A percentile compares a stretch with the other conserved stretches of the same genome.
Conservation (phyloP, 352 stramenopile species). For the Pilasporangium apinafurcum region DNA sequence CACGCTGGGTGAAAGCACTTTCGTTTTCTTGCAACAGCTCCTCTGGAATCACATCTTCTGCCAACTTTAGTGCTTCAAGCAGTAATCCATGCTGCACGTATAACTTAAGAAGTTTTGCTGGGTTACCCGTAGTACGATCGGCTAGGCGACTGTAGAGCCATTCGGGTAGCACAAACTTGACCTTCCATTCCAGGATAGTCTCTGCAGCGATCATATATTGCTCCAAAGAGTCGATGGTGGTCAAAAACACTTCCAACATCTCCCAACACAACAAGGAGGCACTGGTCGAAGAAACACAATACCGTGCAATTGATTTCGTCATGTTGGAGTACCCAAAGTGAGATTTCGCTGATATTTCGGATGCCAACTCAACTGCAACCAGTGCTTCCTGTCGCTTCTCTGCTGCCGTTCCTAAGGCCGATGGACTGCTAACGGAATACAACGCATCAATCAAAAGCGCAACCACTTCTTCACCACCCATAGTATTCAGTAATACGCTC, state of each 20-base stretch:
- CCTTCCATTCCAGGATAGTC: slow-evolving; percentile 53
- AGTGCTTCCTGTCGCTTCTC: slow-evolving; percentile 43
- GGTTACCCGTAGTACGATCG: slow-evolving; percentile 29
- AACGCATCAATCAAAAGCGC: slow-evolving; percentile 47
- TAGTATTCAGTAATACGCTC: slow-evolving; percentile 46
- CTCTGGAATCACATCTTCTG: slow-evolving; percentile 28
- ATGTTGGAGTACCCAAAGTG: slow-evolving; percentile 20
- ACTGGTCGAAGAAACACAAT: slow-evolving; percentile 41
- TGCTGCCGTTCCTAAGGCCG: slow-evolving; percentile 15
- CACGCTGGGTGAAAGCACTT: slow-evolving; percentile 26
- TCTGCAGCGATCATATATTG: slow-evolving; percentile 56
- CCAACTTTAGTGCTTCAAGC: slow-evolving; percentile 55
- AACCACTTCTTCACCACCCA: slow-evolving; percentile 50
- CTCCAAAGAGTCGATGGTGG: slow-evolving; percentile 22
- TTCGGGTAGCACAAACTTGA: slow-evolving; percentile 51
- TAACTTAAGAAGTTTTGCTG: slow-evolving; percentile 44
- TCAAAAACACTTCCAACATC: slow-evolving; percentile 42
- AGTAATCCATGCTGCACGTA: slow-evolving; percentile 58
- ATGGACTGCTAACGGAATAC: slow-evolving; percentile 14
- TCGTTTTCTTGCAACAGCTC: slow-evolving; percentile 33
- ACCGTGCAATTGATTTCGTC: slow-evolving; percentile 60
- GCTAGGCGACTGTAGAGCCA: slow-evolving; percentile 49
- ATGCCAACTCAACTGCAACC: slow-evolving; percentile 39
- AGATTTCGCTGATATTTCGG: slow-evolving; percentile 34
- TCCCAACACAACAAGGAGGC: slow-evolving; percentile 45